Conservation (phyloP, 805 yeast genomes). For the Brettanomyces nanus region DNA sequence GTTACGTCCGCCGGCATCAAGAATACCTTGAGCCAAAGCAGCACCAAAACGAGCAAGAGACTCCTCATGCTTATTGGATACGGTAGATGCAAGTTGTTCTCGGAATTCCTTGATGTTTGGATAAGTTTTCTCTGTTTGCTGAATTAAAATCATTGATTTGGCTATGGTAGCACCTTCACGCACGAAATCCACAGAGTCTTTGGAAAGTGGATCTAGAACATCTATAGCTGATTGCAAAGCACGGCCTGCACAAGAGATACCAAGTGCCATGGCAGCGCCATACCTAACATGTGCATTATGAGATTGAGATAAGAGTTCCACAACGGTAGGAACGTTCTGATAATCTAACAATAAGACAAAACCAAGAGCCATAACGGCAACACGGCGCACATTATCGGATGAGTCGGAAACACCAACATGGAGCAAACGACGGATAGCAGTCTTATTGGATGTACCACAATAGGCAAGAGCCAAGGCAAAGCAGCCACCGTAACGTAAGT, state of each 20-base stretch:
- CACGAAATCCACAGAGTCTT: constrained; percentile 93
- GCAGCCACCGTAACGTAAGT: constrained; percentile 92
- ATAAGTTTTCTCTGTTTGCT: constrained; percentile 73
- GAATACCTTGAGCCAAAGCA: constrained; percentile 91
- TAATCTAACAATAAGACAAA: constrained; percentile 86
- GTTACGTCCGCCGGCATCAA: constrained; percentile 98
- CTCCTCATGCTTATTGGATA: constrained; percentile 86
- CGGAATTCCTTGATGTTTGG: constrained; percentile 76
- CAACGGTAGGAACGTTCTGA: constrained; percentile 90
- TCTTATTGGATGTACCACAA: constrained; percentile 90
- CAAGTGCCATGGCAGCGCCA: constrained; percentile 96
- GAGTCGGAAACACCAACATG: constrained; percentile 97
- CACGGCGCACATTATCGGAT: constrained; percentile 92
- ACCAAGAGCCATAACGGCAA: constrained; percentile 87
- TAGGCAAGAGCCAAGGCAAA: constrained; percentile 91
- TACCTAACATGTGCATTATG: constrained; percentile 98
- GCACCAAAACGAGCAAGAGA: constrained; percentile 98
- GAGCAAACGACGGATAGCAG: constrained; percentile 75
- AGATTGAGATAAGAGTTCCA: constrained; percentile 83
- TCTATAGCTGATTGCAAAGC: constrained; percentile 83
- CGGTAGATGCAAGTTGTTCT: constrained; percentile 65
- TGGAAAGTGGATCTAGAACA: constrained; percentile 83
- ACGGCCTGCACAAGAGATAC: constrained; percentile 95
- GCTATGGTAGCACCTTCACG: constrained; percentile 97
- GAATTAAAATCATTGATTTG: constrained; percentile 80